Evolutionary conservation across 164 flowering plant genomes (phyloP).

Genomic region (Malania oleifera): DNA sequence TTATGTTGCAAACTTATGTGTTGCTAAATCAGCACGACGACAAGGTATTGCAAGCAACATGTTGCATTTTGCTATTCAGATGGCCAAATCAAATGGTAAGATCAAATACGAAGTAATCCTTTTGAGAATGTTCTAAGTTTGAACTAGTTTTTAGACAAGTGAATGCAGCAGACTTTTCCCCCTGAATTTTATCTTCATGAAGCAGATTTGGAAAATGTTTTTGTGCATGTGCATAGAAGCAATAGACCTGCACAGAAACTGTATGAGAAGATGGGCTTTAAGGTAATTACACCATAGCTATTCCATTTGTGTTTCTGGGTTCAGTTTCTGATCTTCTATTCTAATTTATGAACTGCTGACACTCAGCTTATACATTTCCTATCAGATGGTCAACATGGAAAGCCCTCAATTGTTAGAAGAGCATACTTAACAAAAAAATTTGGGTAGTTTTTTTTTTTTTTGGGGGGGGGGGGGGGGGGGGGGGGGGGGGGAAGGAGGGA

Average conservation of each 20-base stretch:
- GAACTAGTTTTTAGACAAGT: not conserved
- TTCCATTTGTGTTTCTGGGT: not conserved
- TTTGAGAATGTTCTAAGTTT: not conserved
- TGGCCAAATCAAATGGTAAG: constrained; percentile 52
- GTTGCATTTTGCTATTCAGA: constrained; percentile 53
- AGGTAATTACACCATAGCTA: constrained; percentile 32
- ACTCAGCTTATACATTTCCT: not conserved
- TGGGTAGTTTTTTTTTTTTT: too few species aligned
- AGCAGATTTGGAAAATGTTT: constrained; percentile 50
- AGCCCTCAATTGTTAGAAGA: constrained; percentile 33
- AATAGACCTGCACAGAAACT: constrained; percentile 53
- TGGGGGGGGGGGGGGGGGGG: too few species aligned
- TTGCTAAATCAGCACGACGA: constrained; percentile 66
- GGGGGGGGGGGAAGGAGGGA: too few species aligned
- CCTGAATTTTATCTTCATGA: constrained; percentile 3
- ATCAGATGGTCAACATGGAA: constrained; percentile 50
- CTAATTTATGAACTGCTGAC: constrained; percentile 2
- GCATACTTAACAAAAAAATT: too few species aligned
- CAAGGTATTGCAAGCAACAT: constrained; percentile 77
- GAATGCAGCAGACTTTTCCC: not conserved
- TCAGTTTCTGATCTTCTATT: not conserved
- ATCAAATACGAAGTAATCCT: not conserved
- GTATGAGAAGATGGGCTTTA: constrained; percentile 63
- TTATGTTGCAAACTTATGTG: constrained; percentile 67
- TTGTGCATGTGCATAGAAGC: constrained; percentile 54